phyloP scores from a whole-genome alignment of 345 rosid genomes.

The Eucalyptus grandis region DNA sequence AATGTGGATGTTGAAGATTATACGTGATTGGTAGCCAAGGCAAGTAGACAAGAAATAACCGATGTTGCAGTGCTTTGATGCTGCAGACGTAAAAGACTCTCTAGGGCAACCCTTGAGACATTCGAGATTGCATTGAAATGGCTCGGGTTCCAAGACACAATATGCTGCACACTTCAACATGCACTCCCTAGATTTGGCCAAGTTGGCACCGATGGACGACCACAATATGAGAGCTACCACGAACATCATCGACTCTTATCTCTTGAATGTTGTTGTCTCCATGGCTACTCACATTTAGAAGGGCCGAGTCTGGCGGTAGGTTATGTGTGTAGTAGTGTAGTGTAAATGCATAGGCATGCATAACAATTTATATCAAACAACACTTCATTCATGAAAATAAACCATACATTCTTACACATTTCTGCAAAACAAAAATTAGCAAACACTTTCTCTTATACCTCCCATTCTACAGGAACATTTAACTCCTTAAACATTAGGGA shows the following conservation, averaged over 20 bases:
- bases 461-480: no score
- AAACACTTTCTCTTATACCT: no score
- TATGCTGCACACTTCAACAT: neutral
- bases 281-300: neutral
- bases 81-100: neutral
- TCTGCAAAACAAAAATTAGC: no score
- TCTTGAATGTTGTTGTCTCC: neutral
- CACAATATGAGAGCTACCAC: neutral
- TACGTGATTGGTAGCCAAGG: neutral
- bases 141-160: neutral
- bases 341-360: no score
- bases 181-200: neutral
- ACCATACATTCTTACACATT: no score
- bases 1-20: no score
- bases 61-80: neutral
- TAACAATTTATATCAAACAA: no score
- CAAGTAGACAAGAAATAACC: neutral
- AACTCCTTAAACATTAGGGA: no score
- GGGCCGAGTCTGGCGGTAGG: rapidly evolving
- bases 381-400: no score
- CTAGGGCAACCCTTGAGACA: neutral
- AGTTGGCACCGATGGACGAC: neutral
- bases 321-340: no score
- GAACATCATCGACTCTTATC: neutral
- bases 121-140: neutral